A percentile compares a stretch with the other conserved stretches of the same genome.
phyloP scores from a whole-genome alignment of 2,329 filamentous ascomycete genomes.

The Dactylonectria estremocensis region DNA sequence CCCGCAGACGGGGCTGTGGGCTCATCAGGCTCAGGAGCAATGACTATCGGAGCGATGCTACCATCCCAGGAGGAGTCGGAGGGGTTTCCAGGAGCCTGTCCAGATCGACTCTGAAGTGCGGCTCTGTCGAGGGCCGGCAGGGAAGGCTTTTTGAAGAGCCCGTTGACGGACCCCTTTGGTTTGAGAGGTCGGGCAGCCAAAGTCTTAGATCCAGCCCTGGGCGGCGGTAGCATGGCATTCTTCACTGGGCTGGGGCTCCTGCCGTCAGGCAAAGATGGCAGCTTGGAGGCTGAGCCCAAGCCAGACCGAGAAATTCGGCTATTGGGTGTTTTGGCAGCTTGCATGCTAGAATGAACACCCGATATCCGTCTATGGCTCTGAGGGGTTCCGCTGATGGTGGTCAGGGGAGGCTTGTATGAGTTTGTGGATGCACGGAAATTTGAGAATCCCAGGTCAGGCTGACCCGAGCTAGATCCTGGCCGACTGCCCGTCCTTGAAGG shows the following conservation, averaged over 20 bases:
- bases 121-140: constrained; percentile 56
- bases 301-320: constrained; percentile 45
- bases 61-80: constrained; percentile 50
- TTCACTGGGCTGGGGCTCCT: constrained; percentile 60
- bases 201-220: constrained; percentile 64
- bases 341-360: constrained; percentile 38
- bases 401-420: constrained; percentile 60
- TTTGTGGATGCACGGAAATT: constrained; percentile 62
- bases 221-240: constrained; percentile 43
- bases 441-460: constrained; percentile 54
- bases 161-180: constrained; percentile 67
- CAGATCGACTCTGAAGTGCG: constrained; percentile 34
- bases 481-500: constrained; percentile 67
- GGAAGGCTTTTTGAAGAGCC: constrained; percentile 70
- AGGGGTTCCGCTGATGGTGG: constrained; percentile 63
- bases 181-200: constrained; percentile 63
- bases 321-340: constrained; percentile 43
- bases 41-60: constrained; percentile 42
- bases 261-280: constrained; percentile 44
- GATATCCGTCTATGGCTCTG: constrained; percentile 51
- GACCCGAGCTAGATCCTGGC: constrained; percentile 69
- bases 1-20: constrained; percentile 46
- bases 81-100: constrained; percentile 37
- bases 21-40: constrained; percentile 33
- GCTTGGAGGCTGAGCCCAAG: constrained; percentile 44